Conservation (phyloP, 257 asterid species). For the Solanum rostratum region DNA sequence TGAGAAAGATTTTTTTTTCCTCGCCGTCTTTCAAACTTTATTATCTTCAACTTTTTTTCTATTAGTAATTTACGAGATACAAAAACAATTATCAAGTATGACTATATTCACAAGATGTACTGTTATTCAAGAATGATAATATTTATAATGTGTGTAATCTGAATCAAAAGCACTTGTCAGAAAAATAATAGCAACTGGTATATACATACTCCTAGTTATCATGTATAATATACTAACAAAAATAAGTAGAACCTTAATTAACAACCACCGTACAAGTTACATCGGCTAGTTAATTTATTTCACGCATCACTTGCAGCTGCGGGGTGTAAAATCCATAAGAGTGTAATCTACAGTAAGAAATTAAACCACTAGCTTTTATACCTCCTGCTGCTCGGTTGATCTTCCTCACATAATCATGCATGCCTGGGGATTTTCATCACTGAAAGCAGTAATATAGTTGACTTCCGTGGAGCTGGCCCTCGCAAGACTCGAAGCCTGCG, state of each 20-base stretch:
- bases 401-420: slow-evolving; percentile 18
- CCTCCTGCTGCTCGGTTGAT: not conserved
- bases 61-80: too few relatives aligned
- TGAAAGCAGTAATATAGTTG: slow-evolving; percentile 27
- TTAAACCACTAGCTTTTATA: not conserved
- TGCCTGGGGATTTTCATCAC: slow-evolving; percentile 29
- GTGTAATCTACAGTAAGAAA: not conserved
- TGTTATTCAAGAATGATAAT: too few relatives aligned
- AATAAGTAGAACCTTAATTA: not conserved
- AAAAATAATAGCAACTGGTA: not conserved
- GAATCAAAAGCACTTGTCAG: too few relatives aligned
- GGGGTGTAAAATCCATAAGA: not conserved
- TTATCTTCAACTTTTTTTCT: too few relatives aligned
- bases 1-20: too few relatives aligned
- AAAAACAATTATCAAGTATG: too few relatives aligned
- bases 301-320: not conserved
- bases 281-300: not conserved
- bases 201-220: too few relatives aligned
- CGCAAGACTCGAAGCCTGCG: slow-evolving; percentile 14
- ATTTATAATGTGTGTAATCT: too few relatives aligned
- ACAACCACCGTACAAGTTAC: not conserved
- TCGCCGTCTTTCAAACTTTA: too few relatives aligned
- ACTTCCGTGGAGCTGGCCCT: slow-evolving; percentile 31
- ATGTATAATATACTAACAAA: not conserved
- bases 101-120: too few relatives aligned